Evolutionary conservation across 2,329 filamentous ascomycete genomes (phyloP).

Genomic region (Zasmidium cellare): DNA sequence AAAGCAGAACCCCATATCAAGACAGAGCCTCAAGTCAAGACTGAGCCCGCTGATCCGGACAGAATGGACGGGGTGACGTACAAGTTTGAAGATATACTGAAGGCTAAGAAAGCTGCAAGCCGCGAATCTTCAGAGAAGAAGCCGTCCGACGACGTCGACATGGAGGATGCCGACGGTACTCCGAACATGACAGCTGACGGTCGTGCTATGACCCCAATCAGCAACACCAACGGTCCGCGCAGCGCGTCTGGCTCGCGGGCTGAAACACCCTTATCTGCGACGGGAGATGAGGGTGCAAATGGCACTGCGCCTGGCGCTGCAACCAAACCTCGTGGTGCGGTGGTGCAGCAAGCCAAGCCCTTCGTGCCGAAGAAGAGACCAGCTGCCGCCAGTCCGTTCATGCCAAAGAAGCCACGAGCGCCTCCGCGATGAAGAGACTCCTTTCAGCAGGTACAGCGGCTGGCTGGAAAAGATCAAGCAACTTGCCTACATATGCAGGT

Average conservation of each 20-base stretch:
- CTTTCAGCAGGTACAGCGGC: background rate
- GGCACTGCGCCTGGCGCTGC: no score
- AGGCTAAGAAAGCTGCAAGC: slow-evolving; percentile 16
- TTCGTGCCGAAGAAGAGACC: slow-evolving; percentile 21
- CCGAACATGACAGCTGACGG: background rate
- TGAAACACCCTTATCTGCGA: slow-evolving; percentile 23
- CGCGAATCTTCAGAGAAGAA: slow-evolving; percentile 2
- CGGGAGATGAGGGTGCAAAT: background rate
- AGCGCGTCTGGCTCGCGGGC: slow-evolving; percentile 17
- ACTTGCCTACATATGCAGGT: background rate
- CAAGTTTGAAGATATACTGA: slow-evolving; percentile 31
- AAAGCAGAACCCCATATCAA: background rate
- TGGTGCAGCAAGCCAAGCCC: slow-evolving; percentile 4
- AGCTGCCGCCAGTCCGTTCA: slow-evolving; percentile 5
- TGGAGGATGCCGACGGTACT: slow-evolving; percentile 28
- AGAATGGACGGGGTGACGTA: slow-evolving; percentile 40
- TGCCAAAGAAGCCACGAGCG: slow-evolving; percentile 3
- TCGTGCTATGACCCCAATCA: slow-evolving; percentile 1
- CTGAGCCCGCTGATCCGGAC: slow-evolving; percentile 30
- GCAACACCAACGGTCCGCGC: background rate
- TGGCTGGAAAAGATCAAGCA: no score
- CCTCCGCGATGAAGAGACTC: background rate
- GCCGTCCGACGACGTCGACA: slow-evolving; percentile 30
- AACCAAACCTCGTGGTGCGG: background rate
- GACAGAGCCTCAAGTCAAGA: slow-evolving; percentile 21